These are phyloP conservation scores for Pseudogymnoascus sp. DNA, from an alignment of 2,329 filamentous ascomycete species.

Conservation along the genomic window DNA sequence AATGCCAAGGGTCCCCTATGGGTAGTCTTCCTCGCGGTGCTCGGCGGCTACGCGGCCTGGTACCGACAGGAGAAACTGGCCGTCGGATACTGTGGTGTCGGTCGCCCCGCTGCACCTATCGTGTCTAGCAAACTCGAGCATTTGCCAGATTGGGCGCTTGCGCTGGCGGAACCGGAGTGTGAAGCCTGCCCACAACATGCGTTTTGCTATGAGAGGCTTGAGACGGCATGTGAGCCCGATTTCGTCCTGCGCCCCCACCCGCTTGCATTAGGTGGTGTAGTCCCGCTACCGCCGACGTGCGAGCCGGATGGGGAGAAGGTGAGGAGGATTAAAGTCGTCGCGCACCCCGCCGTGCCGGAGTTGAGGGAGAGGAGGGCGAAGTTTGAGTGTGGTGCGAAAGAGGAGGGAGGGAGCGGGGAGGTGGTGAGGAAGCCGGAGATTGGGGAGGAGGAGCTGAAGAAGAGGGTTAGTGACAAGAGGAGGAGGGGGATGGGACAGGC, in stretches of 20 bases:
- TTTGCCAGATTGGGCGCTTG: conserved; percentile 65
- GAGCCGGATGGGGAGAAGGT: conserved; percentile 93
- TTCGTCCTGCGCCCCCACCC: conserved; percentile 84
- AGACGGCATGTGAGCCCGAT: conserved; percentile 75
- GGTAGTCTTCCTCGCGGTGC: conserved; percentile 62
- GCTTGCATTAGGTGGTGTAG: conserved; percentile 68
- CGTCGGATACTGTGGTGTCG: conserved; percentile 89
- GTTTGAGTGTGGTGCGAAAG: conserved; percentile 78
- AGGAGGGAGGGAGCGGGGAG: conserved; percentile 47
- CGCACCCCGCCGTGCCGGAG: conserved; percentile 80
- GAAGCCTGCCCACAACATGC: conserved; percentile 88
- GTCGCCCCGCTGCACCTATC: conserved; percentile 49
- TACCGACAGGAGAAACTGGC: conserved; percentile 95
- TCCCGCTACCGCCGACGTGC: conserved; percentile 85
- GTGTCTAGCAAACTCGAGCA: conserved; percentile 47
- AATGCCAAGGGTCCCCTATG: conserved; percentile 60
- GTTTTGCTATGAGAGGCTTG: conserved; percentile 73
- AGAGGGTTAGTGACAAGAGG: conserved; percentile 66
- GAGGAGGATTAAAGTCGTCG: conserved; percentile 76
- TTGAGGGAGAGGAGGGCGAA: conserved; percentile 78
- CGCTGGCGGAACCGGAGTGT: conserved; percentile 70
- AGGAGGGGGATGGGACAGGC: conserved; percentile 77
- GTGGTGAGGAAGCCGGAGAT: conserved; percentile 56
- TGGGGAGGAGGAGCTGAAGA: conserved; percentile 64
- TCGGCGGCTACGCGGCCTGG: conserved; percentile 70